Conservation (phyloP, 495 filamentous ascomycete species). For the Aspergillus campestris region DNA sequence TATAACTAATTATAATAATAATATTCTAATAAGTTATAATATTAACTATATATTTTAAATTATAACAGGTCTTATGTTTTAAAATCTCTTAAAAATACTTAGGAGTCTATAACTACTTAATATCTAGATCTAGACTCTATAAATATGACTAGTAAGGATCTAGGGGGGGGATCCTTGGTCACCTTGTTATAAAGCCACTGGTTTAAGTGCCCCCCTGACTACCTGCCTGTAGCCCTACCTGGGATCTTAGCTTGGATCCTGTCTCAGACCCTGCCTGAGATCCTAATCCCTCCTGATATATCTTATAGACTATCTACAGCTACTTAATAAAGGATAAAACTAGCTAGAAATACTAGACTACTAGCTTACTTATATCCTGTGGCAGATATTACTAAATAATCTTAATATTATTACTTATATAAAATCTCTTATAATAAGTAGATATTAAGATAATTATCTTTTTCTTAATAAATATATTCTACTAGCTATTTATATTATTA, state of each 20-base stretch:
- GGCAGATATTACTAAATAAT: slow-evolving; percentile 14
- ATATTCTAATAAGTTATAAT: slow-evolving; percentile 1
- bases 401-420: slow-evolving; percentile 3
- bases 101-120: background rate
- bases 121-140: slow-evolving; percentile 1
- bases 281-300: too few species aligned
- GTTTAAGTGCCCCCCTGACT: too few species aligned
- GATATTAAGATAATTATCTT: background rate
- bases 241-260: too few species aligned
- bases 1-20: slow-evolving; percentile 4
- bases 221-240: too few species aligned
- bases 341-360: slow-evolving; percentile 19
- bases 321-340: slow-evolving; percentile 11
- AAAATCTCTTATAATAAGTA: too few species aligned
- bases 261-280: too few species aligned
- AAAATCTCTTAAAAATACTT: background rate
- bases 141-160: too few species aligned
- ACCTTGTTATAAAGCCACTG: too few species aligned
- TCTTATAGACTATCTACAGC: slow-evolving; percentile 3
- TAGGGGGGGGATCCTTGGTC: too few species aligned
- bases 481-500: slow-evolving; percentile 1
- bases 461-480: slow-evolving; percentile 2
- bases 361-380: slow-evolving; percentile 10
- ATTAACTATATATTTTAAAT: background rate
- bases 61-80: background rate